A percentile compares a stretch with the other conserved stretches of the same genome.
phyloP scores from a whole-genome alignment of 140 eudicot species.

The Bidens hawaiensis region DNA sequence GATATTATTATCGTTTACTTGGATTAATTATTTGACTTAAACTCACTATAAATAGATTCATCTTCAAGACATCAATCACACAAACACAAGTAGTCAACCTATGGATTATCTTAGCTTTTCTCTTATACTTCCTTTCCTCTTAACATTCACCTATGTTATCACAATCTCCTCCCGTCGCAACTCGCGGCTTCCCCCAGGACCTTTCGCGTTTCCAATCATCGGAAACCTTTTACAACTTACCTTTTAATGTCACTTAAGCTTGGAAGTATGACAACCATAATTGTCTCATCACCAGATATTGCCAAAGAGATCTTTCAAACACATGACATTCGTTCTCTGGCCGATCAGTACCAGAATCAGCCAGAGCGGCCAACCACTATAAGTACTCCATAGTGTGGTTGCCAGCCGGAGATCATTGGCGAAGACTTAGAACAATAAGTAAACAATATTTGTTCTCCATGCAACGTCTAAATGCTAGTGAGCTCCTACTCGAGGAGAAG shows the following conservation, averaged over 20 bases:
- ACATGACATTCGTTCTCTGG: background rate
- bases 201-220: slow-evolving; percentile 25
- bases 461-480: slow-evolving; percentile 18
- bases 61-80: too few species aligned
- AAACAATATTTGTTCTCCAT: slow-evolving; percentile 22
- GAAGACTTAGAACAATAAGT: slow-evolving; percentile 19
- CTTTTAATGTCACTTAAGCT: slow-evolving; percentile 29
- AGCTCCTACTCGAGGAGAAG: slow-evolving; percentile 10
- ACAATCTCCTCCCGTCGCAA: background rate
- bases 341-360: background rate
- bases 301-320: slow-evolving; percentile 3
- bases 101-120: slow-evolving; percentile 1
- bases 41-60: too few species aligned
- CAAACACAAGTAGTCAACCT: too few species aligned
- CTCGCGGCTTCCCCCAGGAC: slow-evolving; percentile 26
- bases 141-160: background rate
- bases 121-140: background rate
- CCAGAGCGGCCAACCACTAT: background rate
- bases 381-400: background rate
- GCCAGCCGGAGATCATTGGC: background rate
- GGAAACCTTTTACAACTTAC: slow-evolving; percentile 22
- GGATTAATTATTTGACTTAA: too few species aligned
- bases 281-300: slow-evolving; percentile 25
- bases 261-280: slow-evolving; percentile 20
- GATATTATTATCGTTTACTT: too few species aligned